Evolutionary conservation across 768 basidiomycete species (phyloP), one percentile per base, ranked within the genome.

Genomic region (Coprinellus micaceus): DNA sequence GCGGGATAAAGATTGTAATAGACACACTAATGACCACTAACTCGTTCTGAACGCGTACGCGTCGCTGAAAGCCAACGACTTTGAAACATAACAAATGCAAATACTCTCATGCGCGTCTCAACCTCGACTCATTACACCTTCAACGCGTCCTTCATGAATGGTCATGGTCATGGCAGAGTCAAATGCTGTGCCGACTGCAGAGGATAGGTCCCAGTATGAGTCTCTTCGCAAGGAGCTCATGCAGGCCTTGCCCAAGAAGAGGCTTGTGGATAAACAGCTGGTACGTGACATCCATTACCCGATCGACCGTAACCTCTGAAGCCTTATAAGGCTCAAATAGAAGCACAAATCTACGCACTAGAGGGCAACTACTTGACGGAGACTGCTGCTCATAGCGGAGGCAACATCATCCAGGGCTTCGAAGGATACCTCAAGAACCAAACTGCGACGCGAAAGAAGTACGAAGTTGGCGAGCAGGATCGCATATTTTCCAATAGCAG

Each of bases 341-440:
- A 94, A 71, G 75, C 83, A 26, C 83, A 89, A 63, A 88, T 94
- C 61, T 89, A 89, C 71, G 85, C 82, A 58, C 76, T 89, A 25
- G 91, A 94, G 68, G 82, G 82, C 9, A 71, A 78, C 3, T 94
- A 93, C 69, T 75, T 94, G 33, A 82, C 83, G 6, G 91, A 94
- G 52, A 92, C 91, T 0, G 82, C 86, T 1, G 75, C 77, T 0
- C 85, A 88, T 58, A 85, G 83, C 62, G 89, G 91, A 17, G 91
- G 91, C 28, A 93, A 94, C 62, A 92, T 94, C 52, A 87, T 94
- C 36, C 87, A 87, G 63, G 91, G 91, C 3, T 93, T 93, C 60
- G 91, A 93, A 53, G 84, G 86, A 40, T 94, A 92, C 66, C 81
- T 93, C 56, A 94, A 93, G 70, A 86, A 86, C 62, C 87, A 85